These are phyloP conservation scores for Asterella californica DNA, from an alignment of 225 moss, liverwort and hornwort genomes.

Conservation along the genomic window DNA sequence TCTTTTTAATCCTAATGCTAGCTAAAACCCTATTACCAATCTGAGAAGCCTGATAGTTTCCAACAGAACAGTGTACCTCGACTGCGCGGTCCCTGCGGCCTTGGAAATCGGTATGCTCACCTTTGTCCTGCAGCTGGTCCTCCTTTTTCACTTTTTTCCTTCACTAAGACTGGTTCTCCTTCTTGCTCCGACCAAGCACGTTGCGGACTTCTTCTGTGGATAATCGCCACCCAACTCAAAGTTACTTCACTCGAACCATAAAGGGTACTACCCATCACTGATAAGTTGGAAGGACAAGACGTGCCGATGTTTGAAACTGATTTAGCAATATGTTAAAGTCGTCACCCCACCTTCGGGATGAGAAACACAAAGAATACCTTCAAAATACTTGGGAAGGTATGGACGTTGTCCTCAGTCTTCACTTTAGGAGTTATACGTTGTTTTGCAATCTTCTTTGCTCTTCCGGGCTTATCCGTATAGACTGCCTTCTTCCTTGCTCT, in stretches of 20 bases:
- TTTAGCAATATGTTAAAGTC: background rate
- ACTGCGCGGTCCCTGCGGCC: background rate
- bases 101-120: background rate
- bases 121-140: background rate
- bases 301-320: background rate
- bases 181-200: background rate
- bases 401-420: background rate
- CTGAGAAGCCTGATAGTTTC: background rate
- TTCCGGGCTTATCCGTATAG: background rate
- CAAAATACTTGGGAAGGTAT: background rate
- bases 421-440: background rate
- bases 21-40: background rate
- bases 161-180: background rate
- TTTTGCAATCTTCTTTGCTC: background rate
- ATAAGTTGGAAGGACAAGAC: background rate
- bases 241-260: background rate
- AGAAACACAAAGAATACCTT: background rate
- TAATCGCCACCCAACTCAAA: background rate
- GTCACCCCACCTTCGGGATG: no score
- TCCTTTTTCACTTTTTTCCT: background rate
- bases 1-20: background rate
- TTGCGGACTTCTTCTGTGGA: background rate
- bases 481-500: constrained; percentile 9
- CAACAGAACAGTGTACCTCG: background rate
- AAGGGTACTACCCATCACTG: background rate